Conservation (phyloP, 176 grass and related monocot genomes). For the Canna indica region DNA sequence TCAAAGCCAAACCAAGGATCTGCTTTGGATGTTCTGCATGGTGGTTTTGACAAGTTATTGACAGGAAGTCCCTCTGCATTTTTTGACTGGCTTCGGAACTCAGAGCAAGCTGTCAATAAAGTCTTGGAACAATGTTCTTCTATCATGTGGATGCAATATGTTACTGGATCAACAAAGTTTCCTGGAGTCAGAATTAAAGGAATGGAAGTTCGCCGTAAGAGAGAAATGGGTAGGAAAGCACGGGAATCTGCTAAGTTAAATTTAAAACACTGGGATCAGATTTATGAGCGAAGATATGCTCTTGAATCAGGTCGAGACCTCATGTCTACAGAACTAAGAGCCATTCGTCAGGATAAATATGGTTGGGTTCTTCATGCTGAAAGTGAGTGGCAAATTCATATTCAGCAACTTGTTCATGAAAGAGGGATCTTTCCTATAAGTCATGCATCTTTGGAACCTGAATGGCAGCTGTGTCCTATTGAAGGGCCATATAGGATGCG, state of each 20-base stretch:
- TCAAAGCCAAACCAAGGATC: conserved; percentile 71
- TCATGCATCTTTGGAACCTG: conserved; percentile 48
- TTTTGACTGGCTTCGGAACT: conserved; percentile 82
- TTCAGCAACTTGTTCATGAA: conserved; percentile 91
- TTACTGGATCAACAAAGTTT: conserved; percentile 85
- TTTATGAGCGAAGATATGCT: conserved; percentile 69
- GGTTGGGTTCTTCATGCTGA: conserved; percentile 98
- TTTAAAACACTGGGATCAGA: conserved; percentile 69
- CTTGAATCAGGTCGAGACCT: conserved; percentile 81
- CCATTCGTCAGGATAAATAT: conserved; percentile 96
- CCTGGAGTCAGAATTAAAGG: conserved; percentile 99
- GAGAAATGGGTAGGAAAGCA: conserved; percentile 85
- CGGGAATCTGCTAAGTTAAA: conserved; percentile 65
- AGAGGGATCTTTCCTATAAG: conserved; percentile 86
- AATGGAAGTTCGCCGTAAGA: conserved; percentile 82
- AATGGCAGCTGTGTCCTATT: conserved; percentile 77
- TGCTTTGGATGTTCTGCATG: conserved; percentile 67
- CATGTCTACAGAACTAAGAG: conserved; percentile 88
- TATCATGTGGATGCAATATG: conserved; percentile 94
- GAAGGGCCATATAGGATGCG: conserved; percentile 99
- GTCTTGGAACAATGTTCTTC: conserved; percentile 78
- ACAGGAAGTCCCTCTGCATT: conserved; percentile 60
- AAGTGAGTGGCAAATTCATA: conserved; percentile 91
- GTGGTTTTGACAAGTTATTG: conserved; percentile 80
- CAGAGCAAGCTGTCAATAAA: conserved; percentile 68